Evolutionary conservation across 352 stramenopile genomes (phyloP), one percentile per base, ranked within the genome.

Genomic region (Phytophthora litchii): DNA sequence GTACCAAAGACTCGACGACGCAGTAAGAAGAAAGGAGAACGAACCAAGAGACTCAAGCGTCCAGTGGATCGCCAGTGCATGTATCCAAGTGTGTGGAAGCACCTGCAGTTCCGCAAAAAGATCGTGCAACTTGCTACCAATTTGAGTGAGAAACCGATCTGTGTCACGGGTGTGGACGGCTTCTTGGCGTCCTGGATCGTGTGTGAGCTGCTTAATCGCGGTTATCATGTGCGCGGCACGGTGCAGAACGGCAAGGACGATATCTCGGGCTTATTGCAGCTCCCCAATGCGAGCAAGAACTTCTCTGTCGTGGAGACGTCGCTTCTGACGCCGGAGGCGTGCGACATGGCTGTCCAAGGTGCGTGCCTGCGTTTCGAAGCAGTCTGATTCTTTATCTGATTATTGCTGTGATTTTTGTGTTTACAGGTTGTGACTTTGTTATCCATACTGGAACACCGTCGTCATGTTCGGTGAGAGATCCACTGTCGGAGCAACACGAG

Each of bases 121-220:
- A 83, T 88, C 44, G 86, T 94, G 51, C 79, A 86, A 49, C 61
- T 94, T 2, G 83, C 83, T 11, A 87, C 81, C 1, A 89, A 74
- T 53, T 64, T 80, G 16, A 92, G 71, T 48, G 75, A 89, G 20
- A 94, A 94, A 25, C 86, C 86, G 17, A 89, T 95, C 31, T 95
- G 86, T 17, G 86, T 95, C 23, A 95, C 87, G 10, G 87, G 87
- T 31, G 87, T 94, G 7, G 86, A 96, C 54, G 84, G 84, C 13
- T 96, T 96, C 42, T 50, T 94, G 48, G 83, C 82, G 14, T 91
- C 87, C 14, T 96, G 87, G 87, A 89, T 94, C 64, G 87, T 93
- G 20, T 83, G 67, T 48, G 86, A 96, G 58, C 64, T 96, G 34
- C 67, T 96, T 0, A 78, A 60, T 32, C 74, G 79, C 32, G 87